Percentiles rank a stretch among this genome's conserved stretches.
These are phyloP conservation scores for Eucalyptus caleyi DNA, from an alignment of 345 rosid species.

Conservation along the genomic window DNA sequence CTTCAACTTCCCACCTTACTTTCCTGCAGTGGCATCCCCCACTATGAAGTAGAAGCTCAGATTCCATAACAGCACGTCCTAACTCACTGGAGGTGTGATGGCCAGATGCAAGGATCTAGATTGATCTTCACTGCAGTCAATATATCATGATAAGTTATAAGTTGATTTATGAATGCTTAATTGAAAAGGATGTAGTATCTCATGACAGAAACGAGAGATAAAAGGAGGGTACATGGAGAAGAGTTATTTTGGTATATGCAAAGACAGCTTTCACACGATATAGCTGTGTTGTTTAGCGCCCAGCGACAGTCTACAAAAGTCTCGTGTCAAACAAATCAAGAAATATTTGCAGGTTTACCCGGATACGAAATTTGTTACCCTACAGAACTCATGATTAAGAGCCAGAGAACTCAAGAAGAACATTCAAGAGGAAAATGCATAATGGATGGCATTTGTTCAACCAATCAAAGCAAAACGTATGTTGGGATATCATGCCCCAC, in stretches of 20 bases:
- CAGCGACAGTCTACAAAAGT: neutral
- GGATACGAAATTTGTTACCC: neutral
- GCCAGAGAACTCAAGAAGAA: neutral
- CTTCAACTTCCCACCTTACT: constrained; percentile 60
- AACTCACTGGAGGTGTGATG: neutral
- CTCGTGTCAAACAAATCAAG: no score
- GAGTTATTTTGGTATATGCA: neutral
- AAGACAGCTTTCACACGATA: neutral
- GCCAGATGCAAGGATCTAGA: neutral
- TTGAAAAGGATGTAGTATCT: neutral
- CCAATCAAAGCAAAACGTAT: neutral
- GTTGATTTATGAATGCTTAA: neutral
- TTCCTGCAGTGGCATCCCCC: constrained; percentile 81
- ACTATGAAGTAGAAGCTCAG: constrained; percentile 20
- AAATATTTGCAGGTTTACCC: no score
- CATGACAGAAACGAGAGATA: neutral
- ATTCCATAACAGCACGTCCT: constrained; percentile 20
- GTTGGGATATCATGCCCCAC: no score
- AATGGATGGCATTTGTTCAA: neutral
- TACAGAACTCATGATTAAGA: neutral
- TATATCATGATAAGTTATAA: neutral
- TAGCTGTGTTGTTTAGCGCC: neutral
- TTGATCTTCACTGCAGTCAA: neutral
- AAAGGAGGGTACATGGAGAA: neutral
- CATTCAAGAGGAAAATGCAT: neutral